Conservation (phyloP, 371 early-diverging fungal genomes). For the Mortierella sp. region DNA sequence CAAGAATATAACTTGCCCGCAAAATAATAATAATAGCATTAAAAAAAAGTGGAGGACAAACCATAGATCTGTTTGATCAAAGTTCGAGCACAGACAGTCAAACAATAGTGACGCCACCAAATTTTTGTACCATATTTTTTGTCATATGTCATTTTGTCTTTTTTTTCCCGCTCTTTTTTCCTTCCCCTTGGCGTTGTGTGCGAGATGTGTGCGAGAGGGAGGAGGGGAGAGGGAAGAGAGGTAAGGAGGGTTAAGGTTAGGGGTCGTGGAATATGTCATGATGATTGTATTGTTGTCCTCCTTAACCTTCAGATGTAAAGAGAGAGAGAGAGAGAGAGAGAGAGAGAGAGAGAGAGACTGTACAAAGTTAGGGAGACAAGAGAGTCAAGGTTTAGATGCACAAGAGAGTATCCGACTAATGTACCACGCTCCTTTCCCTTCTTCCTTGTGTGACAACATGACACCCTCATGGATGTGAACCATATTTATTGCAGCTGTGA, state of each 20-base stretch:
- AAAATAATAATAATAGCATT: too few species aligned
- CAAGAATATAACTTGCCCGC: not conserved
- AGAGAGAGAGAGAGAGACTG: too few species aligned
- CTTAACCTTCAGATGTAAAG: not conserved
- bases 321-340: too few species aligned
- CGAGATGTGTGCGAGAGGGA: not conserved
- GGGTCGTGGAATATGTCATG: not conserved
- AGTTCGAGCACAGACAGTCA: constrained; percentile 7
- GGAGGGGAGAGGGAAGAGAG: too few species aligned
- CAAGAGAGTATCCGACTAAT: not conserved
- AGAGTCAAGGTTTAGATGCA: not conserved
- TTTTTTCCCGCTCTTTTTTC: not conserved
- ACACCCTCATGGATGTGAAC: too few species aligned
- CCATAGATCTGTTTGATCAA: constrained; percentile 14
- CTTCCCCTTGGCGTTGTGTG: not conserved
- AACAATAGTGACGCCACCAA: not conserved
- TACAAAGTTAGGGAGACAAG: not conserved
- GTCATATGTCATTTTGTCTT: too few species aligned
- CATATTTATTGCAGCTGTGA: too few species aligned
- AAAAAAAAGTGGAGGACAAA: not conserved
- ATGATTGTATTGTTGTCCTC: not conserved
- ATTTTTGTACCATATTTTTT: not conserved
- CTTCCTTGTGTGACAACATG: too few species aligned
- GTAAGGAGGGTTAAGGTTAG: too few species aligned
- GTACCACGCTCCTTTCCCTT: too few species aligned